Evolutionary conservation across 257 asterid genomes (phyloP), one percentile per base, ranked within the genome.

Genomic region (Salvia miltiorrhiza): DNA sequence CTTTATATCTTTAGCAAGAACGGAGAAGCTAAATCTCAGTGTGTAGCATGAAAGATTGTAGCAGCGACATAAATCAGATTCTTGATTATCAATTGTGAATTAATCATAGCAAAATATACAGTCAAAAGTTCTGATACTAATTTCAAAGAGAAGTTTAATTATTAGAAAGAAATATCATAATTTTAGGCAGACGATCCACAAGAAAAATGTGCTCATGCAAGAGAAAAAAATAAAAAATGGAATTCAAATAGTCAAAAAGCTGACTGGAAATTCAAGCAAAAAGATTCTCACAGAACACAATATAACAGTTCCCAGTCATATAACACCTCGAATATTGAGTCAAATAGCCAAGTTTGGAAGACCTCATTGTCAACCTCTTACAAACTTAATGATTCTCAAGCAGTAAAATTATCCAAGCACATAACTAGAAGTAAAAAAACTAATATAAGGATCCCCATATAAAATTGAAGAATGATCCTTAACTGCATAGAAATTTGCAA

Each of bases 61-160:
- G 67, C 8, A 63, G 58, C n/a, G 62, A 13, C 43, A 53, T 8
- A 54, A 64, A 30, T 2, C 60, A 63, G 26, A 35, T n/a, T 48
- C 20, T 16, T 7, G 48, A 41, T 20, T 48, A 19, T 30, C 37
- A 61, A 40, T 40, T 33, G 52, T 60, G 40, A 57, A 11, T 12
- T 26, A 26, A 63, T 41, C 39, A 23, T 17, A 64, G 54, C 8
- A 14, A 63, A 67, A 68, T 55, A 67, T 67, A 33, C 14, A 14
- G 41, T 35, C 57, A 52, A 6, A 56, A 32, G 19, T 56, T 47
- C 17, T 69, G 39, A 58, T 62, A 64, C 67, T 21, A 63, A 23
- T 44, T 44, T 30, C 70, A 64, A 30, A 70, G 67, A 65, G 47
- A 77, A 32, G 32, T 8, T 69, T 33, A 50, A 61, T 37, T 11